Evolutionary conservation across 306 rosid genomes (phyloP).

Genomic region (Trifolium fragiferum): DNA sequence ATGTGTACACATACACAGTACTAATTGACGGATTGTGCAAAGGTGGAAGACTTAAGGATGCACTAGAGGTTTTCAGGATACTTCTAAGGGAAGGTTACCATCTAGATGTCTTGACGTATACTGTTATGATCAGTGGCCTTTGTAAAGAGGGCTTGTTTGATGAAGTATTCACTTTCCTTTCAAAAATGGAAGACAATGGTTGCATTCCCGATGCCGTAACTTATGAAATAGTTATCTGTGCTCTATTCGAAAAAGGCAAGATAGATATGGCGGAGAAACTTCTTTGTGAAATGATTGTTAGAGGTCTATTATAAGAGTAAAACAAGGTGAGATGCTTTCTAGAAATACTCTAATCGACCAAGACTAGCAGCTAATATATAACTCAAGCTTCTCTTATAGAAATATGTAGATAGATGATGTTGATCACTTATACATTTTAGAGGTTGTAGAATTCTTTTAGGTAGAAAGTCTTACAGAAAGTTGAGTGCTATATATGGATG

Average conservation of each 20-base stretch:
- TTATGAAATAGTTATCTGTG: not conserved
- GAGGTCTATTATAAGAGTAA: not conserved
- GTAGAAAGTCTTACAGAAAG: no score
- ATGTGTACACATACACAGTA: not conserved
- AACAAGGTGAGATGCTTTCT: not conserved
- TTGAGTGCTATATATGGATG: no score
- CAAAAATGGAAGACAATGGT: not conserved
- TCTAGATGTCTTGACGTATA: not conserved
- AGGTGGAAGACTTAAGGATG: not conserved
- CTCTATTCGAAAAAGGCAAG: not conserved
- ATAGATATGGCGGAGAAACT: not conserved
- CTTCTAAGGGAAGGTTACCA: not conserved
- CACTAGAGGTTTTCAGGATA: constrained; percentile 11
- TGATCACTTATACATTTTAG: no score
- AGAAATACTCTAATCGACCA: no score
- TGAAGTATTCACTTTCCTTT: no score
- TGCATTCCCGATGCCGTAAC: not conserved
- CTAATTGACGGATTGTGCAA: not conserved
- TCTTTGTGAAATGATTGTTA: not conserved
- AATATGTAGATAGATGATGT: no score
- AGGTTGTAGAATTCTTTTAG: no score
- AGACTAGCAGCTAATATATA: no score
- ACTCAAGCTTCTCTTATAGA: no score
- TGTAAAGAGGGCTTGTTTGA: not conserved
- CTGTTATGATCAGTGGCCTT: not conserved